Evolutionary conservation across 2,329 filamentous ascomycete species (phyloP).

Genomic region (Neonectria coccinea): DNA sequence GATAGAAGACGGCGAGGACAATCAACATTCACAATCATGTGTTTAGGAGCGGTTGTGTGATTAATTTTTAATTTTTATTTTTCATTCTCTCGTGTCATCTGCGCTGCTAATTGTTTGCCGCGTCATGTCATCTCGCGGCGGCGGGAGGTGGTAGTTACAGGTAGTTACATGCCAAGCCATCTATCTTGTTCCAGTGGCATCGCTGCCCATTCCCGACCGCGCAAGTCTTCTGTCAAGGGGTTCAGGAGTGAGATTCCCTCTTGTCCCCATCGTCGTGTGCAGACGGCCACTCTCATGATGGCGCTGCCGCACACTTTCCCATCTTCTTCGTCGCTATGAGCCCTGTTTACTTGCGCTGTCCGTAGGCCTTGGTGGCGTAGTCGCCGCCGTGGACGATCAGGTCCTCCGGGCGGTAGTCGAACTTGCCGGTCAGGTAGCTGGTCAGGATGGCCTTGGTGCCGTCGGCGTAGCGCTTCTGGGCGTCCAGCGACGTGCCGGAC

Average conservation of each 20-base stretch:
- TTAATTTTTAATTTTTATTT: constrained; percentile 10
- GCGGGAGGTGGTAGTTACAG: constrained; percentile 3
- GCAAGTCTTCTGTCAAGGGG: not conserved
- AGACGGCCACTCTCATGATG: not conserved
- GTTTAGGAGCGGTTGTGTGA: not conserved
- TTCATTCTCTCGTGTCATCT: not conserved
- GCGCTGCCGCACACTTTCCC: not conserved
- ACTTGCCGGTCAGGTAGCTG: constrained; percentile 87
- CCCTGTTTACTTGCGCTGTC: constrained; percentile 66
- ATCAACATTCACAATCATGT: not conserved
- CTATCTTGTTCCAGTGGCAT: constrained; percentile 8
- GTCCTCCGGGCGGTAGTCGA: constrained; percentile 91
- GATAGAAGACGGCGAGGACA: too few relatives aligned
- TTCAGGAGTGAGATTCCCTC: too few relatives aligned
- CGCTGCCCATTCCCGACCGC: constrained; percentile 1
- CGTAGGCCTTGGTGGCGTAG: constrained; percentile 95
- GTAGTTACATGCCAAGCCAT: constrained; percentile 5
- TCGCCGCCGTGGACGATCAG: constrained; percentile 90
- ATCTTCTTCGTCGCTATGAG: too few relatives aligned
- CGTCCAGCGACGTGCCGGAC: constrained; percentile 98
- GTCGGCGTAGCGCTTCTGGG: constrained; percentile 90
- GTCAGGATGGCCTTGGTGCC: constrained; percentile 91
- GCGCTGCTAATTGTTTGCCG: constrained; percentile 1
- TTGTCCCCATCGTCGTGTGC: not conserved
- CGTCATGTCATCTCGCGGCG: constrained; percentile 1